These are phyloP conservation scores for Medicago arabica DNA, from an alignment of 306 rosid species.

Conservation along the genomic window DNA sequence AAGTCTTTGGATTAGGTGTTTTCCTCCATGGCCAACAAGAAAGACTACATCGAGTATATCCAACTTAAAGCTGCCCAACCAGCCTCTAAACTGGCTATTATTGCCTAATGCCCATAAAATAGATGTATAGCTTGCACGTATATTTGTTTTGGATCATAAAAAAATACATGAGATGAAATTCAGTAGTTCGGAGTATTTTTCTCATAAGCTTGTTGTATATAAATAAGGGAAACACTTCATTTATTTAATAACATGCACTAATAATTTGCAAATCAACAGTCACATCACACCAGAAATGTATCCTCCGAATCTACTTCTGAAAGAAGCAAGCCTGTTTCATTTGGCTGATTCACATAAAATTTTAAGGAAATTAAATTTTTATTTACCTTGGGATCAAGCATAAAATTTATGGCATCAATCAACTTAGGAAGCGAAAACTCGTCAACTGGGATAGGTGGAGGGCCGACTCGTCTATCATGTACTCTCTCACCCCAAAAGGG, in stretches of 20 bases:
- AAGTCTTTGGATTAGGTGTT: not conserved
- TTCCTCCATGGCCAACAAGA: not conserved
- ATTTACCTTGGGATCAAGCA: conserved; percentile 91
- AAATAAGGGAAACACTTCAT: not conserved
- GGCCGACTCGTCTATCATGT: conserved; percentile 93
- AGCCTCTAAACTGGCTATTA: not conserved
- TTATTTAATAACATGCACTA: conserved; percentile 3
- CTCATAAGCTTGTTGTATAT: not conserved
- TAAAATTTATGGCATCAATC: conserved; percentile 73
- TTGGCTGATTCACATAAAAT: conserved; percentile 11
- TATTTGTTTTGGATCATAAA: not conserved
- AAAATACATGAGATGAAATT: not conserved
- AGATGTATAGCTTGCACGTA: not conserved
- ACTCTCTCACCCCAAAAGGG: conserved; percentile 99
- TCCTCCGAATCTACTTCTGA: conserved; percentile 5
- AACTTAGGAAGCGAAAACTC: conserved; percentile 89
- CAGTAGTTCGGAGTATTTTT: not conserved
- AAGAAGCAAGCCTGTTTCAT: conserved; percentile 2
- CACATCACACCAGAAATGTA: not conserved
- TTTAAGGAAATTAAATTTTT: not conserved
- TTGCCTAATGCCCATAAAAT: not conserved
- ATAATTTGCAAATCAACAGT: conserved; percentile 10
- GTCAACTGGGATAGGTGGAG: conserved; percentile 89
- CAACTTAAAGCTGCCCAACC: not conserved
- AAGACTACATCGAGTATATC: not conserved